Conservation (phyloP, 305 asterid species). For the Vinca major region DNA sequence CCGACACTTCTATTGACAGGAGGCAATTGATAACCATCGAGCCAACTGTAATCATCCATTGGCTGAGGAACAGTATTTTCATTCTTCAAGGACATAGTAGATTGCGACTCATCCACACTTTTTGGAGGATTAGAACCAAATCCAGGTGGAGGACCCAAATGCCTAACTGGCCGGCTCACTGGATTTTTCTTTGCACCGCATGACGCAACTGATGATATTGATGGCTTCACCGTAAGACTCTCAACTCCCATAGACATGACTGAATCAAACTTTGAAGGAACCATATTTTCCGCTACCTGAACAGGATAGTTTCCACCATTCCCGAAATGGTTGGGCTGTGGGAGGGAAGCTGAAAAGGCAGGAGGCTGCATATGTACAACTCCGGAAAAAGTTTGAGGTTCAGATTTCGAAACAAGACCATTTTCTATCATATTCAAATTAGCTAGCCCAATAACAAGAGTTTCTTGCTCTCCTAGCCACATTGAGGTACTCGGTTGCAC, state of each 20-base stretch:
- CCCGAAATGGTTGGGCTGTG: slow-evolving; percentile 26
- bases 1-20: slow-evolving; percentile 46
- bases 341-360: slow-evolving; percentile 41
- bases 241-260: slow-evolving; percentile 39
- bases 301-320: slow-evolving; percentile 29
- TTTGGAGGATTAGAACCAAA: slow-evolving; percentile 71
- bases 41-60: slow-evolving; percentile 83
- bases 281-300: slow-evolving; percentile 35
- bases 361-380: slow-evolving; percentile 42
- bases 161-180: slow-evolving; percentile 77
- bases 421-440: slow-evolving; percentile 49
- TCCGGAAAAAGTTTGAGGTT: slow-evolving; percentile 41
- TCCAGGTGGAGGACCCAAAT: slow-evolving; percentile 94
- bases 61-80: slow-evolving; percentile 33
- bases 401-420: slow-evolving; percentile 30
- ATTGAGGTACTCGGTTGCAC: slow-evolving; percentile 33
- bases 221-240: slow-evolving; percentile 31
- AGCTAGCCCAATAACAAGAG: slow-evolving; percentile 41
- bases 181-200: slow-evolving; percentile 68
- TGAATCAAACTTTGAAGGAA: slow-evolving; percentile 42
- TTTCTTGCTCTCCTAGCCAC: slow-evolving; percentile 28
- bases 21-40: slow-evolving; percentile 63
- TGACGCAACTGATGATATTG: slow-evolving; percentile 37
- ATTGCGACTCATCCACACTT: slow-evolving; percentile 44
- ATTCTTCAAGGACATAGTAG: slow-evolving; percentile 34